A percentile compares a stretch with the other conserved stretches of the same genome.
Conservation (phyloP, 1,284 basidiomycete species). For the Cryptococcus hybrid region DNA sequence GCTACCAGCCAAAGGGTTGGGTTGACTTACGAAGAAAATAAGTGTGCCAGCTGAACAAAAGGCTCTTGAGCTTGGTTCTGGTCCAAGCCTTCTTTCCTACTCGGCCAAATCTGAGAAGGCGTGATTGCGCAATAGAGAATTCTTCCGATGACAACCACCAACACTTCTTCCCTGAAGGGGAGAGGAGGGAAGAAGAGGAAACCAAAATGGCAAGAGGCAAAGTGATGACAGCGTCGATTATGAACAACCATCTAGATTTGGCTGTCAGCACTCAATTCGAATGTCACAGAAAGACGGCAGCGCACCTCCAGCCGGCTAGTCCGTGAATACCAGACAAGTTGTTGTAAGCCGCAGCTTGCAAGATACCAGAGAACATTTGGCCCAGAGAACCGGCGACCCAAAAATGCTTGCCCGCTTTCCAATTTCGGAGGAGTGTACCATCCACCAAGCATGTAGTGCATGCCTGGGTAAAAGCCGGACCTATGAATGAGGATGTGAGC, state of each 20-base stretch:
- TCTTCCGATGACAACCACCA: constrained; percentile 23
- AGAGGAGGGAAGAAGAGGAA: constrained; percentile 36
- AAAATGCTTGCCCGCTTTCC: constrained; percentile 40
- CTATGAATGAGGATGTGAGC: constrained; percentile 10
- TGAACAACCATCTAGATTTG: constrained; percentile 28
- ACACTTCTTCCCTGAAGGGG: constrained; percentile 20
- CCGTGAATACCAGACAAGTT: constrained; percentile 35
- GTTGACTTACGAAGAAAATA: constrained; percentile 32
- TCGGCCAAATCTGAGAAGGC: constrained; percentile 21
- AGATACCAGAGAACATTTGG: constrained; percentile 37
- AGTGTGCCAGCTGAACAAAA: constrained; percentile 37
- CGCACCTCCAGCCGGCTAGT: constrained; percentile 34
- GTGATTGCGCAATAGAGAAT: constrained; percentile 17
- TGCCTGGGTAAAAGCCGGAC: constrained; percentile 39
- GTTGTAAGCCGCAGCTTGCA: constrained; percentile 40
- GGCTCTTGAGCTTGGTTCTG: constrained; percentile 15
- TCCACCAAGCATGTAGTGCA: constrained; percentile 33
- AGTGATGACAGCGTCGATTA: constrained; percentile 41
- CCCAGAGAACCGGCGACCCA: constrained; percentile 34
- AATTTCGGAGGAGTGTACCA: constrained; percentile 42
- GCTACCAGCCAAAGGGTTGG: neutral
- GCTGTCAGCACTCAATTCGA: neutral
- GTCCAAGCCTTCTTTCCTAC: constrained; percentile 23
- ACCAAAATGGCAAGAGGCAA: constrained; percentile 41
- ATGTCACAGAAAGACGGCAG: neutral